Conservation (phyloP, 148 eudicot species). For the Camellia granthamiana region DNA sequence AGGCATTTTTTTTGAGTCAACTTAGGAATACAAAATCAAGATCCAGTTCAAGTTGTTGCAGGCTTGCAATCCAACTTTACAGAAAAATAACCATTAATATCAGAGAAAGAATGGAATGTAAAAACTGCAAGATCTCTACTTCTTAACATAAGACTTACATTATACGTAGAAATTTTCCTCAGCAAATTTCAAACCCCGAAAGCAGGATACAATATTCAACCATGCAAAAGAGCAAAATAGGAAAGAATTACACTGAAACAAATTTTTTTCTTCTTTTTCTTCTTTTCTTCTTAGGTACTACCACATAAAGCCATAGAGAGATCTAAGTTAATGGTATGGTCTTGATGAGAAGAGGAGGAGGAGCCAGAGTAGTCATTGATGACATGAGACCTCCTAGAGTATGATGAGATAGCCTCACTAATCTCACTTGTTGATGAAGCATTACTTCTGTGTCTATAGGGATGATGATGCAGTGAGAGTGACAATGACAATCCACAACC, state of each 20-base stretch:
- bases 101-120: too few species aligned
- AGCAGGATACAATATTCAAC: too few species aligned
- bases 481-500: conserved; percentile 34
- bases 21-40: too few species aligned
- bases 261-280: too few species aligned
- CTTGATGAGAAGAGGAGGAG: background rate
- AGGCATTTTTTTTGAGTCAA: too few species aligned
- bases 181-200: too few species aligned
- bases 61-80: too few species aligned
- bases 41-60: too few species aligned
- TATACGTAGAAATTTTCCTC: too few species aligned
- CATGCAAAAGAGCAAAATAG: background rate
- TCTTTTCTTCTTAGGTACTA: background rate
- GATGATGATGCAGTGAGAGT: conserved; percentile 26
- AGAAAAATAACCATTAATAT: too few species aligned
- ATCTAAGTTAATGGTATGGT: conserved; percentile 28
- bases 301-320: conserved; percentile 36
- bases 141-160: background rate
- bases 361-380: conserved; percentile 17
- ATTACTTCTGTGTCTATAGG: conserved; percentile 22
- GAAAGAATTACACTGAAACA: background rate
- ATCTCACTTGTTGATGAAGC: conserved; percentile 34
- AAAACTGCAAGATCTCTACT: too few species aligned
- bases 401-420: conserved; percentile 31
- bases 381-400: conserved; percentile 10